These are phyloP conservation scores for Nakaseomyces kungkrabaensis DNA, from an alignment of 1,139 yeast species.

Conservation along the genomic window DNA sequence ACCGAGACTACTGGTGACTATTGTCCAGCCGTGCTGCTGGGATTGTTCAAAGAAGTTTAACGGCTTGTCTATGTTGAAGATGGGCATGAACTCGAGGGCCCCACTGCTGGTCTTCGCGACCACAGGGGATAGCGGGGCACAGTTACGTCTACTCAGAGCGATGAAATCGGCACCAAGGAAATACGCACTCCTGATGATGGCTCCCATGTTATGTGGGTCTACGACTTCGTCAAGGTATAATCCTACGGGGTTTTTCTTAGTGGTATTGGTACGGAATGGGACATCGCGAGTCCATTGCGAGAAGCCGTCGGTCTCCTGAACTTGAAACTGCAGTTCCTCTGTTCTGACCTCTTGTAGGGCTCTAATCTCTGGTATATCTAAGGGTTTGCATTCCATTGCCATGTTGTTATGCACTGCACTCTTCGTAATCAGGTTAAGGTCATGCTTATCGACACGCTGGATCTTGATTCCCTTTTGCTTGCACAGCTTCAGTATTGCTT, in stretches of 20 bases:
- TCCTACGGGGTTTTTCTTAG: slow-evolving; percentile 51
- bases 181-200: slow-evolving; percentile 71
- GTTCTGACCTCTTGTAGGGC: slow-evolving; percentile 20
- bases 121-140: slow-evolving; percentile 60
- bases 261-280: slow-evolving; percentile 11
- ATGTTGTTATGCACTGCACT: slow-evolving; percentile 79
- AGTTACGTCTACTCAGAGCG: slow-evolving; percentile 57
- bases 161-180: slow-evolving; percentile 79
- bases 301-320: not conserved
- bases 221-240: slow-evolving; percentile 71
- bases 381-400: slow-evolving; percentile 57
- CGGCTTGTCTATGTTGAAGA: slow-evolving; percentile 50
- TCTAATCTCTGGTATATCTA: slow-evolving; percentile 38
- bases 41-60: slow-evolving; percentile 51
- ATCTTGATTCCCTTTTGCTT: slow-evolving; percentile 37
- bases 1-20: slow-evolving; percentile 43
- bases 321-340: not conserved
- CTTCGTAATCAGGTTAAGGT: slow-evolving; percentile 49
- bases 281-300: slow-evolving; percentile 2
- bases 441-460: slow-evolving; percentile 41
- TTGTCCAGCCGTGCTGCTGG: slow-evolving; percentile 48
- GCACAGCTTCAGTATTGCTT: slow-evolving; percentile 39
- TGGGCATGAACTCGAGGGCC: slow-evolving; percentile 65
- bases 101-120: slow-evolving; percentile 82
- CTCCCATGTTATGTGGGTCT: slow-evolving; percentile 89